Base-by-base conservation (phyloP, 2,329 filamentous ascomycete genomes). In the Fusarium falciforme region DNA sequence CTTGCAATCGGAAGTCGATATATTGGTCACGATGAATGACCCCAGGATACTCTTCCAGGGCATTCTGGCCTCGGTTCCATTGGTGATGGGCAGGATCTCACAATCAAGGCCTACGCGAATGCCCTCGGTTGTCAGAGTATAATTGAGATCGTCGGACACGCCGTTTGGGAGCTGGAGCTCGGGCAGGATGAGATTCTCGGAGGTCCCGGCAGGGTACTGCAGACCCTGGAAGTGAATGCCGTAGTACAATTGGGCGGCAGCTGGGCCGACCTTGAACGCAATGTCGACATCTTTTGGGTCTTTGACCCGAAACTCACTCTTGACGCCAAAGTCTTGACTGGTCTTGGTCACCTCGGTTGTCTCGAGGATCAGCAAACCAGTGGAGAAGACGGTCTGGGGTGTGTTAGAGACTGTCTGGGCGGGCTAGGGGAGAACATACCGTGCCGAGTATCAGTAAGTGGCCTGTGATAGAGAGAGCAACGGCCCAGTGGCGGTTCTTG, bases 401-500 rank as follows among this genome's bases (percentile, higher is more conserved):
- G 11, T 44, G 36, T 64, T 57, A 66, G 44, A 25, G 6, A 35
- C 8, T n/a, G 44, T 17, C 54, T 16, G 22, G 38, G 29, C 17
- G 4, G 31, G 10, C 17, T 9, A 20, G 6, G 35, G 27, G 12
- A 20, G 12, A 49, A 70, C 74, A 52, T 72, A 79, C 77, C 4
- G 79, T 77, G 17, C 78, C 55, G n/a, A 80, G 74, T 16, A 82
- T 72, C 10, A 80, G 54, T 11, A 80, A 42, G 49, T 79, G 80
- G 5, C 76, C 76, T 0, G 70, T 16, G 20, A 77, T 79, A 3
- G 74, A 75, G 20, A 76, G 54, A 5, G 72, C 61, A 3, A 81
- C 77, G 6, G 71, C 62, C 60, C 70, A 74, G 55, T 81, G 78
- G 2, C 73, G 67, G 54, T 79, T 78, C n/a, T 61, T 75, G 4